Percentiles rank a stretch among this genome's conserved stretches.
These are phyloP conservation scores for Gossypium longicalyx DNA, from an alignment of 345 rosid genomes.

Conservation along the genomic window DNA sequence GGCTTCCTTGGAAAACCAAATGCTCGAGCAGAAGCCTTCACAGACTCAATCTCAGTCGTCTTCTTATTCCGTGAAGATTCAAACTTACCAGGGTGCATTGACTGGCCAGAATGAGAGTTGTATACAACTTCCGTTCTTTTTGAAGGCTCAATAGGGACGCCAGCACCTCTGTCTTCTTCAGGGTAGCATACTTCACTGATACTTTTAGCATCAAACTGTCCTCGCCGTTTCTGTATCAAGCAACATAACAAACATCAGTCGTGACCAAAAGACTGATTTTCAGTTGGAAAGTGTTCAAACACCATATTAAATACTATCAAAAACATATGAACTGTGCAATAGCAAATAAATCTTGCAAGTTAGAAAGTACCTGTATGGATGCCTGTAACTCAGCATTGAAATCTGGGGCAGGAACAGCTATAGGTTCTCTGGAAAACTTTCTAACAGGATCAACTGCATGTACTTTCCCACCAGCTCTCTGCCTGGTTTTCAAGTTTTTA, in stretches of 20 bases:
- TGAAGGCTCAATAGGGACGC: constrained; percentile 40
- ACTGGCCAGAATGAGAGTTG: constrained; percentile 30
- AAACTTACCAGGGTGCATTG: constrained; percentile 17
- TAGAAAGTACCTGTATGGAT: constrained; percentile 42
- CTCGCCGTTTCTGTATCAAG: constrained; percentile 44
- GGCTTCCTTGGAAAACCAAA: constrained; percentile 32
- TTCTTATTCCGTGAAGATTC: constrained; percentile 30
- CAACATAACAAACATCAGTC: background rate
- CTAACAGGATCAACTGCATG: constrained; percentile 27
- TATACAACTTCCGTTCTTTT: constrained; percentile 29
- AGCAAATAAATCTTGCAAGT: background rate
- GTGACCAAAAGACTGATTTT: background rate
- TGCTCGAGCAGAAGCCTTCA: constrained; percentile 19
- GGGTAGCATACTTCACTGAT: constrained; percentile 37
- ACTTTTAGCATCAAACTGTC: constrained; percentile 31
- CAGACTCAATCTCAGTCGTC: constrained; percentile 29
- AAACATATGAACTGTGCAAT: background rate
- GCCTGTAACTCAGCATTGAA: constrained; percentile 40
- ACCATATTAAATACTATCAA: background rate
- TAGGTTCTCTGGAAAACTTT: constrained; percentile 40
- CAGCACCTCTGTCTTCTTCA: constrained; percentile 44
- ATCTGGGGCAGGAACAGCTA: constrained; percentile 44
- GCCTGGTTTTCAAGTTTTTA: constrained; percentile 12
- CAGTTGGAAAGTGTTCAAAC: background rate
- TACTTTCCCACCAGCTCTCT: constrained; percentile 38